Percentiles rank a stretch among this genome's conserved stretches.
Evolutionary conservation across 2,329 filamentous ascomycete species (phyloP).

Genomic region (Arthroderma sp.): DNA sequence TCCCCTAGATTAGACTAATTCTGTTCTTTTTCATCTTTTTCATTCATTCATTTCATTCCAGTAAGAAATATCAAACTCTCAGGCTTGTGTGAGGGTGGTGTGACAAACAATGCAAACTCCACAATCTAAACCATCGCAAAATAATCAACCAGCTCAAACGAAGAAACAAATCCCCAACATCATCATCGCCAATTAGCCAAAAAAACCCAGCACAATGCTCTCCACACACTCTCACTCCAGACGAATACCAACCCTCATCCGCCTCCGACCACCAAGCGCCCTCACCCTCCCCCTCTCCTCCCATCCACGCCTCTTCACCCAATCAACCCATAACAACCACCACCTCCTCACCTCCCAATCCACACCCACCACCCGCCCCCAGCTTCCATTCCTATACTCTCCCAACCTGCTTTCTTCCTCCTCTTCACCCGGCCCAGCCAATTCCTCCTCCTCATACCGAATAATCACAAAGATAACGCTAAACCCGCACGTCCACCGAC

Average conservation of each 20-base stretch:
- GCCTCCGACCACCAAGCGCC: constrained; percentile 24
- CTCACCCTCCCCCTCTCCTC: constrained; percentile 7
- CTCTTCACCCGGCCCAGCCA: constrained; percentile 26
- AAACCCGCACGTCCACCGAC: constrained; percentile 27
- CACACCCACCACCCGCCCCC: constrained; percentile 41
- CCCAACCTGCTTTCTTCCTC: constrained; percentile 32
- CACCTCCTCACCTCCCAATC: constrained; percentile 32
- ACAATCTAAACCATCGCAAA: constrained; percentile 3
- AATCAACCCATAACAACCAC: constrained; percentile 29
- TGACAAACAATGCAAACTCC: constrained; percentile 9
- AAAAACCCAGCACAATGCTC: constrained; percentile 17
- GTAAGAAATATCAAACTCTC: neutral
- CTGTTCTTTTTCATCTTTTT: neutral
- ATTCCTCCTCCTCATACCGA: constrained; percentile 28
- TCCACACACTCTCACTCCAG: constrained; percentile 21
- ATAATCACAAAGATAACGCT: constrained; percentile 1
- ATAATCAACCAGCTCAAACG: neutral
- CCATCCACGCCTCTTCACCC: constrained; percentile 41
- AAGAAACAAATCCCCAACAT: constrained; percentile 6
- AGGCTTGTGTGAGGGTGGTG: neutral
- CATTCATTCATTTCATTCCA: neutral
- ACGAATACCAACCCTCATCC: constrained; percentile 28
- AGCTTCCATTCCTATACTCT: constrained; percentile 52
- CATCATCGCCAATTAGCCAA: neutral
- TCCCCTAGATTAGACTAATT: neutral